phyloP scores from a whole-genome alignment of 1,139 yeast genomes.

The Kodamaea anthophila region DNA sequence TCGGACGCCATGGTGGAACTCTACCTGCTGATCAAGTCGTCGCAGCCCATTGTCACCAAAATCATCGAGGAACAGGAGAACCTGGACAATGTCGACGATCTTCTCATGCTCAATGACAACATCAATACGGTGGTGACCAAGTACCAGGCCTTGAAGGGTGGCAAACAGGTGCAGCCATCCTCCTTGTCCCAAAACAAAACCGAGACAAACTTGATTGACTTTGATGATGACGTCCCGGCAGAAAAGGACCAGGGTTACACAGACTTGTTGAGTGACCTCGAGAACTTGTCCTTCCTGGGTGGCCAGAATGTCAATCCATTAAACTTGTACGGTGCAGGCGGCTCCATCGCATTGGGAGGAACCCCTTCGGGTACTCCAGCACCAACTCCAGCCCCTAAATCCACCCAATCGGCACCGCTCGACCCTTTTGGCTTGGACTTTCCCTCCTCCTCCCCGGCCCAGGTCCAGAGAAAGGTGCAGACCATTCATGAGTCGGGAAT shows the following conservation, averaged over 20 bases:
- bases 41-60: conserved; percentile 83
- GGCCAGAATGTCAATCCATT: conserved; percentile 21
- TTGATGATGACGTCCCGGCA: conserved; percentile 46
- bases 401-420: conserved; percentile 21
- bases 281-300: conserved; percentile 49
- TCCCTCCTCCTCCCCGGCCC: conserved; percentile 34
- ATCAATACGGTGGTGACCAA: conserved; percentile 67
- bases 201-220: conserved; percentile 67
- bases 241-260: conserved; percentile 47
- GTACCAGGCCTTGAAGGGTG: conserved; percentile 59
- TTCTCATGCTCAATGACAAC: conserved; percentile 68
- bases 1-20: conserved; percentile 76
- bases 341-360: conserved; percentile 35
- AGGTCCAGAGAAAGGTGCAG: conserved; percentile 19
- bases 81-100: conserved; percentile 23
- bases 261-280: conserved; percentile 68
- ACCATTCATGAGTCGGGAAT: conserved; percentile 44
- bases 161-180: conserved; percentile 57
- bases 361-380: too few species aligned
- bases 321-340: conserved; percentile 44
- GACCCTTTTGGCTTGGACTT: conserved; percentile 52
- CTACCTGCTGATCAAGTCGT: conserved; percentile 69
- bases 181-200: conserved; percentile 36
- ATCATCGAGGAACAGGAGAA: conserved; percentile 68
- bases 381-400: conserved; percentile 10